Evolutionary conservation across 768 basidiomycete genomes (phyloP).

Genomic region (Trametes punicea): DNA sequence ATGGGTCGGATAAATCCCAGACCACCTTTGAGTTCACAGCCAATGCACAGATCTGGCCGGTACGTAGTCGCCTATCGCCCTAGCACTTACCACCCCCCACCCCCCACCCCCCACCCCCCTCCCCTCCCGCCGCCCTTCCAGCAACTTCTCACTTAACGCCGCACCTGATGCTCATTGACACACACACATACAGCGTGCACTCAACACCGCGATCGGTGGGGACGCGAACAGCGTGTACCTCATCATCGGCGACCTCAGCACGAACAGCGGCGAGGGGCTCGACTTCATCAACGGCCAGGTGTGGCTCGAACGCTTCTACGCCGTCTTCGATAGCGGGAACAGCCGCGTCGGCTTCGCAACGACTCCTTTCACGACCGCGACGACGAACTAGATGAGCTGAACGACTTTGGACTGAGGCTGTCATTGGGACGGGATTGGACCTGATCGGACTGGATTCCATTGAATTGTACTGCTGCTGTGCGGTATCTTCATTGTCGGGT

Average conservation of each 20-base stretch:
- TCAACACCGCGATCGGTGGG: constrained; percentile 32
- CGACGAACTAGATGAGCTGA: constrained; percentile 26
- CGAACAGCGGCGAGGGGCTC: constrained; percentile 28
- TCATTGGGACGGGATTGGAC: too few relatives aligned
- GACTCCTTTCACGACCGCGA: constrained; percentile 32
- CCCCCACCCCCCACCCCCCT: background rate
- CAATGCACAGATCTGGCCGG: constrained; percentile 34
- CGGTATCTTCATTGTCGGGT: too few relatives aligned
- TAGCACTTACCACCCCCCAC: background rate
- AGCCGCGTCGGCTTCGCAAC: constrained; percentile 35
- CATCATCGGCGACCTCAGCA: constrained; percentile 30
- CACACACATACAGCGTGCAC: constrained; percentile 28
- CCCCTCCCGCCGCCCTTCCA: too few relatives aligned
- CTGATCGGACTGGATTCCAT: too few relatives aligned
- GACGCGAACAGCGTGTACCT: constrained; percentile 27
- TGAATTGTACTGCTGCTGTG: too few relatives aligned
- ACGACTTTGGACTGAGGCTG: background rate
- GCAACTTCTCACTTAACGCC: background rate
- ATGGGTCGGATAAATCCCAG: constrained; percentile 10
- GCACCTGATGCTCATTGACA: too few relatives aligned
- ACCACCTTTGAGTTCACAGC: constrained; percentile 28
- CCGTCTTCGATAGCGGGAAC: constrained; percentile 34
- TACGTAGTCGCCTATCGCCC: constrained; percentile 12
- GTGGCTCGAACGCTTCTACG: constrained; percentile 38
- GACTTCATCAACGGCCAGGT: constrained; percentile 35